A percentile compares a stretch with the other conserved stretches of the same genome.
Evolutionary conservation across 2,329 filamentous ascomycete species (phyloP).

Genomic region (Pseudogymnoascus sp.): DNA sequence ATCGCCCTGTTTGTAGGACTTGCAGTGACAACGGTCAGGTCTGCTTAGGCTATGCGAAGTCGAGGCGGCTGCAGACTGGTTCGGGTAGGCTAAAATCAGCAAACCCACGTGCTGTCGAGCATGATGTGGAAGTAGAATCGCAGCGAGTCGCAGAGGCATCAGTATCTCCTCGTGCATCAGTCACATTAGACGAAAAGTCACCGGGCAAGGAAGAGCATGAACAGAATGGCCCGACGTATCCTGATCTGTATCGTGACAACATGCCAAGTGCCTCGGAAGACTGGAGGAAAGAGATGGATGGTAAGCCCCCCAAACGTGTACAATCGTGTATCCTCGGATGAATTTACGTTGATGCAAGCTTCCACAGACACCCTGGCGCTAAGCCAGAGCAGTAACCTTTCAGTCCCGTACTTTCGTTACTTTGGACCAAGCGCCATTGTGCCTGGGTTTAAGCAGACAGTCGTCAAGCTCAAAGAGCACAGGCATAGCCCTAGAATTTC

Average conservation of each 20-base stretch:
- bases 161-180: background rate
- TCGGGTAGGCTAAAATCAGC: background rate
- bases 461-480: conserved; percentile 54
- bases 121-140: background rate
- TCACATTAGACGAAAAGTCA: background rate
- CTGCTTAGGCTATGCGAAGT: conserved; percentile 59
- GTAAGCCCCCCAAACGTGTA: background rate
- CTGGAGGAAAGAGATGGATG: background rate
- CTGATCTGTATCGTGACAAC: background rate
- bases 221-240: background rate
- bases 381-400: conserved; percentile 36
- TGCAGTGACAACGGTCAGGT: conserved; percentile 64
- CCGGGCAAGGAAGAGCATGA: background rate
- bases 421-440: conserved; percentile 88
- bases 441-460: conserved; percentile 89
- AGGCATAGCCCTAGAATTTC: background rate
- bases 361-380: background rate
- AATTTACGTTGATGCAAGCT: background rate
- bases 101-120: background rate
- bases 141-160: background rate
- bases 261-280: background rate
- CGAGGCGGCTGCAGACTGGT: background rate
- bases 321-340: background rate
- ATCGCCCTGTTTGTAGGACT: conserved; percentile 64
- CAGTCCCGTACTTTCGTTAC: conserved; percentile 84